Conservation (phyloP, 768 basidiomycete species). For the button mushroom (Agaricus bisporus) region DNA sequence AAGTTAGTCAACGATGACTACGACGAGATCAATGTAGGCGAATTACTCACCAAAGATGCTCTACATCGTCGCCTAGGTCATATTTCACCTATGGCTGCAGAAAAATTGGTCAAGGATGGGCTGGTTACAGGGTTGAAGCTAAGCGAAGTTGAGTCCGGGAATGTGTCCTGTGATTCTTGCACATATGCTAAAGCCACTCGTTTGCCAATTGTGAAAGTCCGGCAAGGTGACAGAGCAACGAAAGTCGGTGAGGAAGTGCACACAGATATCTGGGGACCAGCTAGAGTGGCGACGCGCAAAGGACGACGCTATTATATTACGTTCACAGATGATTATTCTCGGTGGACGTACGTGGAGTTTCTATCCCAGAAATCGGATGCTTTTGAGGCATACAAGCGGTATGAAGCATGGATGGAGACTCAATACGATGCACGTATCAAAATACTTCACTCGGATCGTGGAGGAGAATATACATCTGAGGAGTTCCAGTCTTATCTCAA, state of each 20-base stretch:
- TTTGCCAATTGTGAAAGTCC: conserved; percentile 23
- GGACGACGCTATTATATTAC: conserved; percentile 22
- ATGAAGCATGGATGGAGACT: conserved; percentile 22
- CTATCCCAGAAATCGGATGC: conserved; percentile 14
- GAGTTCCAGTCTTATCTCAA: conserved; percentile 23
- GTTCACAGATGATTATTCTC: conserved; percentile 24
- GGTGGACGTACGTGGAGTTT: conserved; percentile 14
- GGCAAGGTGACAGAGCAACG: conserved; percentile 17
- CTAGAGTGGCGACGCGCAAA: conserved; percentile 14
- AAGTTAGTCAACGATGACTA: neutral
- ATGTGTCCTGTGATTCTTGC: conserved; percentile 6
- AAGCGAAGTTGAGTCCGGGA: conserved; percentile 14
- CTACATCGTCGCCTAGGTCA: neutral
- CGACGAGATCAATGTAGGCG: conserved; percentile 4
- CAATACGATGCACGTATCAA: conserved; percentile 22
- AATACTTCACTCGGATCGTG: conserved; percentile 25
- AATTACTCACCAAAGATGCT: no score
- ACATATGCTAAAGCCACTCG: conserved; percentile 26
- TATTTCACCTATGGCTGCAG: neutral
- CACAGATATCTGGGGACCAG: conserved; percentile 35
- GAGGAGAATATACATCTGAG: conserved; percentile 30
- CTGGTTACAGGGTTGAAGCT: conserved; percentile 26
- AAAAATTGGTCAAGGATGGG: conserved; percentile 18
- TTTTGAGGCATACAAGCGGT: conserved; percentile 18
- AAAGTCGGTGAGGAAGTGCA: conserved; percentile 19